Conservation (phyloP, 371 early-diverging fungal species). For the Conidiobolus incongruus region DNA sequence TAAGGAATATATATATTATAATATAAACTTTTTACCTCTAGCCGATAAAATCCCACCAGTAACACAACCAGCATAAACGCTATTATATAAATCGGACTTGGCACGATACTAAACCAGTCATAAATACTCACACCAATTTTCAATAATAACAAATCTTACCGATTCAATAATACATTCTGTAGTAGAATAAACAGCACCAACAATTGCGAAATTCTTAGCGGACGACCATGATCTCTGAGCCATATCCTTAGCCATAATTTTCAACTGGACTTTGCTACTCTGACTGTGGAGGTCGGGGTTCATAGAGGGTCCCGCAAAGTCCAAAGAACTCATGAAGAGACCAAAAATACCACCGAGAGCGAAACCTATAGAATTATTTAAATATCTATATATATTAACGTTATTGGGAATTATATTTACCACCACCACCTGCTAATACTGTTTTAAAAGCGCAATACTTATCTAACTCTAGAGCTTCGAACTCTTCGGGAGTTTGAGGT, state of each 20-base stretch:
- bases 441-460: conserved; percentile 4
- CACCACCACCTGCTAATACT: conserved; percentile 7
- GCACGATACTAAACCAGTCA: conserved; percentile 53
- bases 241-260: conserved; percentile 72
- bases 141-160: conserved; percentile 14
- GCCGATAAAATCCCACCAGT: conserved; percentile 79
- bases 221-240: conserved; percentile 41
- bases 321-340: conserved; percentile 73
- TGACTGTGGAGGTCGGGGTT: conserved; percentile 30
- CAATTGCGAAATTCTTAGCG: conserved; percentile 86
- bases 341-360: conserved; percentile 83
- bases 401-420: neutral
- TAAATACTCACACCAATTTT: conserved; percentile 1
- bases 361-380: conserved; percentile 37
- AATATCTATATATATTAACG: neutral
- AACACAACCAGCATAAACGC: conserved; percentile 73
- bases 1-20: neutral
- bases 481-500: conserved; percentile 1
- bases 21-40: conserved; percentile 16
- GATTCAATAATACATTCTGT: conserved; percentile 88
- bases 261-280: conserved; percentile 54
- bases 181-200: conserved; percentile 77
- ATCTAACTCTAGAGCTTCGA: conserved; percentile 3
- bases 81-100: conserved; percentile 80
- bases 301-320: conserved; percentile 36